Percentiles rank a stretch among this genome's conserved stretches.
Conservation (phyloP, 139 green algal genomes). For the Chlorella sp. region DNA sequence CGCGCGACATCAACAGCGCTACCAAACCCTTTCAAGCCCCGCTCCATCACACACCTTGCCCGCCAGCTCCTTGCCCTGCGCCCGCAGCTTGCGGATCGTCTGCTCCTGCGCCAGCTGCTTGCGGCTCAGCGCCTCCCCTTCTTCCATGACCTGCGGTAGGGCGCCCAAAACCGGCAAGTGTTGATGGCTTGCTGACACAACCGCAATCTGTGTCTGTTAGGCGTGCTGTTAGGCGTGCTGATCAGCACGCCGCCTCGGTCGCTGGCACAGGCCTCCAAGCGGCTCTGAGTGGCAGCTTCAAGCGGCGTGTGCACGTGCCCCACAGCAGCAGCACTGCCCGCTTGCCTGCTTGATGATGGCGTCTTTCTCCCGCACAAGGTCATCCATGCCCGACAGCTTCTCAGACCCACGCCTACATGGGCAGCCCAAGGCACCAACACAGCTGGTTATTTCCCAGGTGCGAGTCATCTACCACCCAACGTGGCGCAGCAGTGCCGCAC, state of each 20-base stretch:
- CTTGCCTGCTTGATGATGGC: slow-evolving; percentile 86
- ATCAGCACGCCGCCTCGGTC: no score
- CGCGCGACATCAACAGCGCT: no score
- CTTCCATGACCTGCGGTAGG: slow-evolving; percentile 68
- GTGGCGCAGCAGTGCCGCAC: neutral
- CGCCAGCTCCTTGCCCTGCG: slow-evolving; percentile 56
- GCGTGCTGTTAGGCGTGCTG: no score
- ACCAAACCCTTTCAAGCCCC: no score
- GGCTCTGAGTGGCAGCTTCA: no score
- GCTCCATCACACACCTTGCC: slow-evolving; percentile 40
- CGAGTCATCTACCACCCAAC: no score
- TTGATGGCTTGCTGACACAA: neutral
- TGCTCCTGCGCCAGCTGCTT: slow-evolving; percentile 83
- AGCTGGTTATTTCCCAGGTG: no score
- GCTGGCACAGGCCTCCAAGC: neutral
- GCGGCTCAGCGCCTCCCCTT: slow-evolving; percentile 81
- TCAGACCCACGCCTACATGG: slow-evolving; percentile 62
- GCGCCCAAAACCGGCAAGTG: neutral
- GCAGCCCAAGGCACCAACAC: neutral
- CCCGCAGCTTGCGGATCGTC: slow-evolving; percentile 78
- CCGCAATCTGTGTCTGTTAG: no score
- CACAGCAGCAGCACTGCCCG: slow-evolving; percentile 57
- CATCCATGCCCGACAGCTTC: slow-evolving; percentile 64
- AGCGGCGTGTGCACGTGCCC: no score
- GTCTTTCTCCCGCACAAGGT: slow-evolving; percentile 92